Base-by-base conservation (phyloP, 371 early-diverging fungal genomes). In the Spraguea lophii region DNA sequence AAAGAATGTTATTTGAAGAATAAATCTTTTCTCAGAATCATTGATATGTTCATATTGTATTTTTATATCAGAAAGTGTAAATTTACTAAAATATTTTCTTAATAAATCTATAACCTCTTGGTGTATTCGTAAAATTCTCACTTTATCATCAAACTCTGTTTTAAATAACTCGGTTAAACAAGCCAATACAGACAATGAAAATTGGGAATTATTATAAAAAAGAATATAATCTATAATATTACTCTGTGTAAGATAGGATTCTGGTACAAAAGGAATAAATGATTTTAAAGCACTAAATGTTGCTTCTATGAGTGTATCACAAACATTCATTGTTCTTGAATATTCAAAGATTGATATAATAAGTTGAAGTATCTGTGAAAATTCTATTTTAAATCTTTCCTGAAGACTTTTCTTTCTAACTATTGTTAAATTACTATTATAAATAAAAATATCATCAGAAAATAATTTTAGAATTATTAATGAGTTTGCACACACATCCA, bases 391-490 rank as follows among this genome's bases (percentile, higher is more conserved):
- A 81, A 98, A 81, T 46, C 88, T 87, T 36, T 80, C 76, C 70
- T 85, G 85, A 37, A 94, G 75, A 50, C 77, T 81, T 63, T 78
- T 78, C 17, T 83, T 80, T 70, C 89, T 90, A 26, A 77, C 73
- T 65, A 85, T 88, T 10, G 91, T 91, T 82, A 94, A 84, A 68
- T 85, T 84, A 36, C 83, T 82, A n/a, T n/a, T n/a, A 64, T 79
- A 89, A 64, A 91, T 92, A 70, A 91, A 95, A 55, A 95, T 84
- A 66, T 93, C 90, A 71, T 98, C 97, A 69, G 87, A 85, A 61
- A 27, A 58, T 16, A 32, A 20, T 64, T 88, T 89, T 17, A 98
- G 74, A 50, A 98, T 92, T 37, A 79, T 80, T 84, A 98, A 88
- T 68, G 93, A 91, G 76, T 98, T 95, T 62, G 85, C 88, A 66